These are phyloP conservation scores for Claviceps africana DNA, from an alignment of 2,329 filamentous ascomycete species.

Conservation along the genomic window DNA sequence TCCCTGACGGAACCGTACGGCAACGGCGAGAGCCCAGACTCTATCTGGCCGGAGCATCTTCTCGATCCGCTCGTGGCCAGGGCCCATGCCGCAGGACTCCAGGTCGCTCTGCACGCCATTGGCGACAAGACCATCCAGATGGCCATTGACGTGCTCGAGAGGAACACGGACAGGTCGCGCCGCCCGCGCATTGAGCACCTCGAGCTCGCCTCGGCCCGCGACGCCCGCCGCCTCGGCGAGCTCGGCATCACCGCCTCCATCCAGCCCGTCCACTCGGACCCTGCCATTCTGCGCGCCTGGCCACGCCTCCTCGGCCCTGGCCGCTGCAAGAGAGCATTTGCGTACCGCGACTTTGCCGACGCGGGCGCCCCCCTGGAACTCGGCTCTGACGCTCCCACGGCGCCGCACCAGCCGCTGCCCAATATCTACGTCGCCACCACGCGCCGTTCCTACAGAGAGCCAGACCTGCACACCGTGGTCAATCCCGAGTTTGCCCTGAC, in stretches of 20 bases:
- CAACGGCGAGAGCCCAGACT: conserved; percentile 29
- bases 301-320: conserved; percentile 39
- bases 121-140: conserved; percentile 44
- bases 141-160: conserved; percentile 41
- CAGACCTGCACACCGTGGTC: conserved; percentile 24
- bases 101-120: conserved; percentile 52
- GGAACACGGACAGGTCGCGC: conserved; percentile 26
- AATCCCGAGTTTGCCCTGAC: conserved; percentile 40
- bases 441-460: conserved; percentile 38
- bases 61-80: conserved; percentile 38
- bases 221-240: conserved; percentile 40
- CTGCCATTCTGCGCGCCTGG: conserved; percentile 48
- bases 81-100: conserved; percentile 40
- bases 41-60: conserved; percentile 40
- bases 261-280: conserved; percentile 45
- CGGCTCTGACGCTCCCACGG: conserved; percentile 46
- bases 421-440: conserved; percentile 49
- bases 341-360: conserved; percentile 46
- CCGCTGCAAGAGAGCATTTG: conserved; percentile 44
- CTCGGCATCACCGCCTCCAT: conserved; percentile 47
- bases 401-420: conserved; percentile 36
- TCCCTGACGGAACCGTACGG: conserved; percentile 45
- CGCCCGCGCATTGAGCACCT: conserved; percentile 53
- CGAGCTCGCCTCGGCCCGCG: conserved; percentile 40
- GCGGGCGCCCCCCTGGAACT: conserved; percentile 40